Percentiles rank a stretch among this genome's conserved stretches.
These are phyloP conservation scores for Globisporangium uncinulatum DNA, from an alignment of 352 stramenopile species.

Conservation along the genomic window DNA sequence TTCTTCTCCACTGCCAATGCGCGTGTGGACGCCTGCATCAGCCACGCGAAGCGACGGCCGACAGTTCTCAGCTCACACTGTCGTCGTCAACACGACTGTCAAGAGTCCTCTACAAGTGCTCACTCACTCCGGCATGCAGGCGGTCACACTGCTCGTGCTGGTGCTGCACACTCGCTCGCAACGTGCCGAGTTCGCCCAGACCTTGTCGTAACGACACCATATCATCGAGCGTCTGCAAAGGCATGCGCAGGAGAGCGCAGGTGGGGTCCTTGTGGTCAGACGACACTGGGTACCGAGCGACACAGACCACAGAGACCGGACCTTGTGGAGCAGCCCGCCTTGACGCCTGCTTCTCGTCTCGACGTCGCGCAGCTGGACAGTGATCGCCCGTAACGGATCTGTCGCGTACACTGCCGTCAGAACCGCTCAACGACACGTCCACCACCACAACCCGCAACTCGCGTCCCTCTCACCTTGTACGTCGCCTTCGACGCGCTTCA, in stretches of 20 bases:
- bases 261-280: neutral
- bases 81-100: no score
- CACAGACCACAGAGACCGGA: neutral
- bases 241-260: neutral
- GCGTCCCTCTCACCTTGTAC: constrained; percentile 24
- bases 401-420: no score
- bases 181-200: constrained; percentile 25
- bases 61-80: no score
- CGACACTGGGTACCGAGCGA: no score
- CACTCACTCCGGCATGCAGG: constrained; percentile 21
- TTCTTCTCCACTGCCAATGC: constrained; percentile 32
- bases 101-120: no score
- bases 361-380: constrained; percentile 34
- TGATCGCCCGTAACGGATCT: constrained; percentile 36
- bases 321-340: constrained; percentile 37
- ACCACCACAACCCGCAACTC: neutral
- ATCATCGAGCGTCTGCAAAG: constrained; percentile 19
- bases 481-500: constrained; percentile 40
- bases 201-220: constrained; percentile 18
- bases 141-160: constrained; percentile 22
- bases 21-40: constrained; percentile 18
- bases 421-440: no score
- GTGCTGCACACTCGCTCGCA: constrained; percentile 23
- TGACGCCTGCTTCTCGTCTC: constrained; percentile 39
- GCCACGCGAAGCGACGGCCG: neutral